These are phyloP conservation scores for Xanthoconium separans DNA, from an alignment of 1,284 basidiomycete species.

Conservation along the genomic window DNA sequence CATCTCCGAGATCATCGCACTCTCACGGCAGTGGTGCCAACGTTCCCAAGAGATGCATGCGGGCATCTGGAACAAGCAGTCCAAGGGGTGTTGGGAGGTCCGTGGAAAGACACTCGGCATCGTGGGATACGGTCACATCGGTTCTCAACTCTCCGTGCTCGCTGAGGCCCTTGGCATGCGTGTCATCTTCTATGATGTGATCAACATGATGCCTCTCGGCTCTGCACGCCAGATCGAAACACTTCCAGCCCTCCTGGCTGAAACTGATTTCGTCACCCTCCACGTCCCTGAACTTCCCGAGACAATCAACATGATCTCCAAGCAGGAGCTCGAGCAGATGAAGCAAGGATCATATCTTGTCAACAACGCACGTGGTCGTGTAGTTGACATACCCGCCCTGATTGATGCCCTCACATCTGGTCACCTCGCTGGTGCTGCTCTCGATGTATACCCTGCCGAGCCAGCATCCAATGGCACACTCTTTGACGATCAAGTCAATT, in stretches of 20 bases:
- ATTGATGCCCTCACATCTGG: slow-evolving; percentile 79
- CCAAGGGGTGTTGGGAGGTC: slow-evolving; percentile 97
- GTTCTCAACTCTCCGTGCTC: slow-evolving; percentile 95
- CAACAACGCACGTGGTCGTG: slow-evolving; percentile 96
- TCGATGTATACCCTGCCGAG: slow-evolving; percentile 95
- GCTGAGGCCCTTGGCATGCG: slow-evolving; percentile 96
- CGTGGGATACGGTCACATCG: slow-evolving; percentile 98
- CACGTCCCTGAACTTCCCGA: slow-evolving; percentile 97
- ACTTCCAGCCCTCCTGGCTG: slow-evolving; percentile 74
- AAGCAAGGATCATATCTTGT: slow-evolving; percentile 95
- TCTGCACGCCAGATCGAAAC: slow-evolving; percentile 88
- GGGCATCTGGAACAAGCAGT: slow-evolving; percentile 99
- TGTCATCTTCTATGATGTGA: slow-evolving; percentile 94
- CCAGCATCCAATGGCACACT: slow-evolving; percentile 87
- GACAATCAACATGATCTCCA: slow-evolving; percentile 92
- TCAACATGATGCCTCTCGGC: slow-evolving; percentile 98
- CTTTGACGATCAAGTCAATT: slow-evolving; percentile 84
- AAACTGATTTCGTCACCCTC: slow-evolving; percentile 93
- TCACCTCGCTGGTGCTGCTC: slow-evolving; percentile 89
- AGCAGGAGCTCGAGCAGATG: slow-evolving; percentile 82
- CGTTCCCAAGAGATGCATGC: slow-evolving; percentile 85
- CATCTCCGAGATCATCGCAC: slow-evolving; percentile 89
- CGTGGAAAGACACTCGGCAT: slow-evolving; percentile 98
- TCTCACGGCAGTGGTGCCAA: slow-evolving; percentile 94
- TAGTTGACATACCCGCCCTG: slow-evolving; percentile 93